Evolutionary conservation across 495 filamentous ascomycete genomes (phyloP).

Genomic region (Elaphomyces granulatus): DNA sequence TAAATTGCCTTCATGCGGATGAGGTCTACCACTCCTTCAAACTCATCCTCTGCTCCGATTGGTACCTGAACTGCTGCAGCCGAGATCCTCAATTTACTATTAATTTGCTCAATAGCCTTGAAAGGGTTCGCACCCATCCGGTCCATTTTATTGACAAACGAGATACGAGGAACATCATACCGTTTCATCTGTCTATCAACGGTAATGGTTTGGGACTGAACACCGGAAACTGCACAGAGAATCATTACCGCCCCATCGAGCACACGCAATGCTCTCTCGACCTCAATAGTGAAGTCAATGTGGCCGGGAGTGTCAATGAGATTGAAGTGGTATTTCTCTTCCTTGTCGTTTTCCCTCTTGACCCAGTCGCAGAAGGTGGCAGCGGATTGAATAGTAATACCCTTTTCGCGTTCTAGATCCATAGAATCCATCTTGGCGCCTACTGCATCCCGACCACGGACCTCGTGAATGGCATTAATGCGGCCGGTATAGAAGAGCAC

Average conservation of each 20-base stretch:
- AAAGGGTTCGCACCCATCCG: conserved; percentile 97
- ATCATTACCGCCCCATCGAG: conserved; percentile 98
- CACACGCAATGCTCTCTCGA: conserved; percentile 90
- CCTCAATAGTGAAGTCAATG: conserved; percentile 99
- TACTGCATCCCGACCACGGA: conserved; percentile 85
- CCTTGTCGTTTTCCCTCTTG: conserved; percentile 62
- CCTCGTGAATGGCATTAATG: conserved; percentile 95
- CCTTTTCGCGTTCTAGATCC: conserved; percentile 96
- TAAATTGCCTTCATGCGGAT: conserved; percentile 87
- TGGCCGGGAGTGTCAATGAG: conserved; percentile 98
- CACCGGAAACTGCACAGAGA: conserved; percentile 91
- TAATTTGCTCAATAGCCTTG: conserved; percentile 95
- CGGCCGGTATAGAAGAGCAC: conserved; percentile 98
- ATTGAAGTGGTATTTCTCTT: conserved; percentile 93
- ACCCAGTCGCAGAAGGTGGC: conserved; percentile 97
- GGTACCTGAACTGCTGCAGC: conserved; percentile 93
- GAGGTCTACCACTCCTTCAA: conserved; percentile 88
- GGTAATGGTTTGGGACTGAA: conserved; percentile 96
- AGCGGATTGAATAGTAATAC: conserved; percentile 97
- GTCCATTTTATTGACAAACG: conserved; percentile 99
- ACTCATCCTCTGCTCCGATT: conserved; percentile 84
- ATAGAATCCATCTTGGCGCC: conserved; percentile 99
- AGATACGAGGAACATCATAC: conserved; percentile 91
- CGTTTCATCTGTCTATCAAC: conserved; percentile 98
- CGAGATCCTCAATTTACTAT: conserved; percentile 78